phyloP scores from a whole-genome alignment of 306 rosid species.

The Castanospermum australe region DNA sequence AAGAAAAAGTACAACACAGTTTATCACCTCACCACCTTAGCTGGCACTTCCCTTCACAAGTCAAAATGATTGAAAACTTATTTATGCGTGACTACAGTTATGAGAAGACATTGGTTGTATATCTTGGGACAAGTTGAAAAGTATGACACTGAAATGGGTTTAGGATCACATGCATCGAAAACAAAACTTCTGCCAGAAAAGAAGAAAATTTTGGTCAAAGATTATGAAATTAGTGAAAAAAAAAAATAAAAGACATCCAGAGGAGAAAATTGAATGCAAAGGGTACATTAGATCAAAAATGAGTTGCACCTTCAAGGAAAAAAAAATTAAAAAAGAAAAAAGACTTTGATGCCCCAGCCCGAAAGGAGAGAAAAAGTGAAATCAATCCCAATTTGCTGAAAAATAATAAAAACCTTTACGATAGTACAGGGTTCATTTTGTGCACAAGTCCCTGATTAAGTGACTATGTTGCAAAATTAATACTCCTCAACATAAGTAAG shows the following conservation, averaged over 20 bases:
- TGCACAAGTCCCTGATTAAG: conserved; percentile 10
- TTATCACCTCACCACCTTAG: neutral
- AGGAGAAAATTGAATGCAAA: neutral
- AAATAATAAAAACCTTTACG: neutral
- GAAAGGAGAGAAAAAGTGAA: conserved; percentile 8
- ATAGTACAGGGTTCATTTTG: neutral
- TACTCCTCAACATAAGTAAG: neutral
- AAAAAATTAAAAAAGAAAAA: neutral
- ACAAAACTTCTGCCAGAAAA: neutral
- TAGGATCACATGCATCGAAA: conserved; percentile 8
- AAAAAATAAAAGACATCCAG: neutral
- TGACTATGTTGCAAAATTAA: neutral
- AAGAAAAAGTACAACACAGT: neutral
- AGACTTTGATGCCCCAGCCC: neutral
- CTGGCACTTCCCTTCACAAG: neutral
- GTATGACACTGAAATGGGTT: neutral
- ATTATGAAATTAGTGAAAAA: neutral
- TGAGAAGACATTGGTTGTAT: neutral
- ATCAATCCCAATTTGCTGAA: neutral
- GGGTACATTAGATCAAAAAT: neutral
- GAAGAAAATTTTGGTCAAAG: neutral
- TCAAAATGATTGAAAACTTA: neutral
- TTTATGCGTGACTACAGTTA: neutral
- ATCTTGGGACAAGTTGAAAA: no score
- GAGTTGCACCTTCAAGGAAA: neutral